phyloP scores from a whole-genome alignment of 139 green algal species.

The Pseudopediastrum boryanum region DNA sequence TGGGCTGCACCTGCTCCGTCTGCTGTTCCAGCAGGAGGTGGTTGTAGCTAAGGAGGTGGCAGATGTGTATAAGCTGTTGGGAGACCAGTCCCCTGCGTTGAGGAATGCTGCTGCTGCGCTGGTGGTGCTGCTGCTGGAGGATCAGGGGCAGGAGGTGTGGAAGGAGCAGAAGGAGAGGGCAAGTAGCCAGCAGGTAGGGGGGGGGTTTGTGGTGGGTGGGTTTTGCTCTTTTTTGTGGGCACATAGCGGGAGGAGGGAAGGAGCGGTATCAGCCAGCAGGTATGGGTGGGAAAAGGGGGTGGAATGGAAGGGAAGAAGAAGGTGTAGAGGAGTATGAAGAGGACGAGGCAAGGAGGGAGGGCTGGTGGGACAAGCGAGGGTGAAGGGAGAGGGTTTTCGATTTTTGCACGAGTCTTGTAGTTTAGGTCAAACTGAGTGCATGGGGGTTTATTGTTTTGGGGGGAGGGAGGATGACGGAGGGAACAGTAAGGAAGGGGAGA shows the following conservation, averaged over 20 bases:
- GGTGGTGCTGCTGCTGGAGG: slow-evolving; percentile 61
- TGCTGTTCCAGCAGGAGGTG: background rate
- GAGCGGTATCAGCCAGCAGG: background rate
- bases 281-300: background rate
- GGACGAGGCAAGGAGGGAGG: too few species aligned
- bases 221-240: background rate
- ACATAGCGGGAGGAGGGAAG: background rate
- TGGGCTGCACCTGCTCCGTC: slow-evolving; percentile 65
- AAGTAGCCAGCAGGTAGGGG: background rate
- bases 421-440: too few species aligned
- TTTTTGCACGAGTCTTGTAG: too few species aligned
- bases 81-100: slow-evolving; percentile 51
- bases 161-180: background rate
- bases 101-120: slow-evolving; percentile 70
- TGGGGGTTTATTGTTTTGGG: too few species aligned
- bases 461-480: too few species aligned
- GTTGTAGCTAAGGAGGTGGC: background rate
- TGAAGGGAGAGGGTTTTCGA: too few species aligned
- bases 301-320: background rate
- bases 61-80: slow-evolving; percentile 62
- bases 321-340: background rate
- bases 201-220: background rate
- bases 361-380: too few species aligned
- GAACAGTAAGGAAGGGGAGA: too few species aligned
- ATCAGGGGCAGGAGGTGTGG: slow-evolving; percentile 43